Conservation (phyloP, 345 rosid species). For the Rhizophora apiculata region DNA sequence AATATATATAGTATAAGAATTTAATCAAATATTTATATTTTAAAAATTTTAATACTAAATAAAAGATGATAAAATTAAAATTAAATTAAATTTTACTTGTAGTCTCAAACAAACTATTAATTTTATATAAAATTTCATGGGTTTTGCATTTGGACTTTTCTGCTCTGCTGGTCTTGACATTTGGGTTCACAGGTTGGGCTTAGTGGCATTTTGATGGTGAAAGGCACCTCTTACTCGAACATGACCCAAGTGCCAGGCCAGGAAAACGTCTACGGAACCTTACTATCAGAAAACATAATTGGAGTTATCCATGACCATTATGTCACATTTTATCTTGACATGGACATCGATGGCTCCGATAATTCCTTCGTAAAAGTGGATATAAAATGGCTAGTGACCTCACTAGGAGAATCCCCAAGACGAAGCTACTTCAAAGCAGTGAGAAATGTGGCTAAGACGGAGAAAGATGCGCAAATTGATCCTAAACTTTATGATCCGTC, state of each 20-base stretch:
- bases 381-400: slow-evolving; percentile 49
- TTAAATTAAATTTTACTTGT: too few species aligned
- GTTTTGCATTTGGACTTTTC: background rate
- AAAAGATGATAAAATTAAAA: too few species aligned
- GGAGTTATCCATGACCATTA: slow-evolving; percentile 89
- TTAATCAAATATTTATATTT: too few species aligned
- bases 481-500: slow-evolving; percentile 73
- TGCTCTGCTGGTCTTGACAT: background rate
- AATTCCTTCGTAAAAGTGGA: slow-evolving; percentile 78
- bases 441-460: slow-evolving; percentile 68
- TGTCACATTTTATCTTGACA: slow-evolving; percentile 70
- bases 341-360: slow-evolving; percentile 70
- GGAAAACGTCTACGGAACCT: slow-evolving; percentile 62
- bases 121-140: background rate
- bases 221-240: slow-evolving; percentile 60
- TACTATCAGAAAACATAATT: slow-evolving; percentile 69
- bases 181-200: slow-evolving; percentile 50
- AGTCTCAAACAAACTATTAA: background rate
- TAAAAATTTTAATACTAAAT: too few species aligned
- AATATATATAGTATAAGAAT: too few species aligned
- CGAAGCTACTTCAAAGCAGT: slow-evolving; percentile 66
- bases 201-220: slow-evolving; percentile 81
- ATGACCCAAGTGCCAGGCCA: slow-evolving; percentile 43
- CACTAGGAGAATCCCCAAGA: slow-evolving; percentile 61
- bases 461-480: slow-evolving; percentile 71